Conservation (phyloP, 371 early-diverging fungal species). For the Dichotomocladium elegans region DNA sequence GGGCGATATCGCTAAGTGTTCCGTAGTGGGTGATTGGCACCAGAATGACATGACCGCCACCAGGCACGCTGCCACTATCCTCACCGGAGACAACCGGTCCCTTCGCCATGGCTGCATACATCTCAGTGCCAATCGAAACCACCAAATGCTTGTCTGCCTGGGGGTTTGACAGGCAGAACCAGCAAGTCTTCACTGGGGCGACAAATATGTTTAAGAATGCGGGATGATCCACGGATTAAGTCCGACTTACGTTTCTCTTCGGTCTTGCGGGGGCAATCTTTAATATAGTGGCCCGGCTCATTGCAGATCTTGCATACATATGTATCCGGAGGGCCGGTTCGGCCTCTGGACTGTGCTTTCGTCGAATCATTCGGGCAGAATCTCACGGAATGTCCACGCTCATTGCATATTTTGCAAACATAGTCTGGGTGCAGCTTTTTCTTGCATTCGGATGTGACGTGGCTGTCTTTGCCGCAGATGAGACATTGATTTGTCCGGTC, state of each 20-base stretch:
- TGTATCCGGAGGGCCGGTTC: constrained; percentile 26
- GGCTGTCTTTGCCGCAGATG: not conserved
- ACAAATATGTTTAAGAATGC: too few relatives aligned
- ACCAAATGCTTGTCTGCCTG: constrained; percentile 78
- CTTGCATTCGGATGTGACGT: not conserved
- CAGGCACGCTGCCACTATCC: constrained; percentile 38
- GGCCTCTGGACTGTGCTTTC: too few relatives aligned
- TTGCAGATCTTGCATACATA: constrained; percentile 60
- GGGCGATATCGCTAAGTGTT: constrained; percentile 45
- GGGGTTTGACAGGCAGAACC: constrained; percentile 87
- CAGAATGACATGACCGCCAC: constrained; percentile 69
- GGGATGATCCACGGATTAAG: too few relatives aligned
- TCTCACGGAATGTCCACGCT: constrained; percentile 39
- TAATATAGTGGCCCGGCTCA: constrained; percentile 58
- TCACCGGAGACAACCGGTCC: constrained; percentile 54
- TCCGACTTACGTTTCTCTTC: too few relatives aligned
- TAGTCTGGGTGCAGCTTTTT: constrained; percentile 37
- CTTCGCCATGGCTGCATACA: constrained; percentile 76
- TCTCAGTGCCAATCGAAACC: constrained; percentile 64
- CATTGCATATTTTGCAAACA: constrained; percentile 49
- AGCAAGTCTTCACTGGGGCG: constrained; percentile 56
- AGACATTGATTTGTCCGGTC: too few relatives aligned
- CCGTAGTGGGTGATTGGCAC: constrained; percentile 73
- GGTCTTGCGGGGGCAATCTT: constrained; percentile 66
- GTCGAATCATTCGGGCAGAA: constrained; percentile 55